phyloP scores from a whole-genome alignment of 2,329 filamentous ascomycete genomes.

The Drechslerella coelobrocha region DNA sequence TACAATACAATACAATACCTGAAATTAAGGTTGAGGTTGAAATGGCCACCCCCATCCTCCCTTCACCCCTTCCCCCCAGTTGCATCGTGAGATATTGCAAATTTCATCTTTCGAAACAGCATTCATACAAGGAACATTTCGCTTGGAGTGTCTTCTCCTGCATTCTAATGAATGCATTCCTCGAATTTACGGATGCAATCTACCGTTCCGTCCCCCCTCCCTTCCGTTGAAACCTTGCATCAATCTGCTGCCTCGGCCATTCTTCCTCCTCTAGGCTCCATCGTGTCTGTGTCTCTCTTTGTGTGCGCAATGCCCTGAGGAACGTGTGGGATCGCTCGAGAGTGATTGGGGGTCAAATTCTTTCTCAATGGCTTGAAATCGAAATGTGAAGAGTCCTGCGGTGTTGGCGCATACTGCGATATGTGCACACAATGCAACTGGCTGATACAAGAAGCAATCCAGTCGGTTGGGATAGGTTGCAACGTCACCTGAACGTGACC shows the following conservation, averaged over 20 bases:
- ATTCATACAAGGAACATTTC: constrained; percentile 26
- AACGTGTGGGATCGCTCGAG: constrained; percentile 13
- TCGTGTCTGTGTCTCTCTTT: no score
- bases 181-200: constrained; percentile 41
- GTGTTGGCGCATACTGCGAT: constrained; percentile 13
- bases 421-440: not conserved
- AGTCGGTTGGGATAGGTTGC: constrained; percentile 23
- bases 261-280: constrained; percentile 25
- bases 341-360: constrained; percentile 18
- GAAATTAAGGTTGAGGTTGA: no score
- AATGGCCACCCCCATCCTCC: no score
- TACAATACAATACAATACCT: not conserved
- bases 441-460: constrained; percentile 26
- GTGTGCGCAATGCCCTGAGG: constrained; percentile 23
- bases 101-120: constrained; percentile 29
- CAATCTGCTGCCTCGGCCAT: constrained; percentile 8
- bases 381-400: not conserved
- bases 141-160: constrained; percentile 21
- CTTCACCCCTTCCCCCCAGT: not conserved
- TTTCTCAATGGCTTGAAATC: constrained; percentile 31
- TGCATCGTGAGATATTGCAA: constrained; percentile 4
- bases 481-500: constrained; percentile 26
- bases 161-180: constrained; percentile 17
- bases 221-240: constrained; percentile 43
- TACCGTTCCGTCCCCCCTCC: constrained; percentile 41